Percentiles rank a stretch among this genome's conserved stretches.
phyloP scores from a whole-genome alignment of 23 red algal species.

The Gracilariopsis chorda region DNA sequence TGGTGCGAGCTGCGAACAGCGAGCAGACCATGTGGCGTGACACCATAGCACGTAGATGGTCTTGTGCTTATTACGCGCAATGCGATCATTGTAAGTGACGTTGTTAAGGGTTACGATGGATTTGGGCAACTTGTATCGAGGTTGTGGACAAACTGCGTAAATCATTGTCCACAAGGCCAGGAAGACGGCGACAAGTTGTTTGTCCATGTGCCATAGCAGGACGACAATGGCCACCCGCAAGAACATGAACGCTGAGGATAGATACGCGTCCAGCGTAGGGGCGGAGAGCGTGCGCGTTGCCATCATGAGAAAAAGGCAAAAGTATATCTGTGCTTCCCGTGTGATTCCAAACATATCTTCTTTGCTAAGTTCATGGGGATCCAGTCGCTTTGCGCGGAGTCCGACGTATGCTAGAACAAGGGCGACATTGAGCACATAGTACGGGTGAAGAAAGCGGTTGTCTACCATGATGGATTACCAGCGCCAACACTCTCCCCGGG shows the following conservation, averaged over 20 bases:
- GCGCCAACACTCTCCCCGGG: too few relatives aligned
- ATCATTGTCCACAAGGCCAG: slow-evolving; percentile 40
- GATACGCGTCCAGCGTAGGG: slow-evolving; percentile 62
- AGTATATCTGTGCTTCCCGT: slow-evolving; percentile 72
- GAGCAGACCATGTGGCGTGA: slow-evolving; percentile 76
- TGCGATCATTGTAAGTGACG: slow-evolving; percentile 53
- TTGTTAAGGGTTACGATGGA: slow-evolving; percentile 44
- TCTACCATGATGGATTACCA: background rate
- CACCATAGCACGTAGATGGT: slow-evolving; percentile 65
- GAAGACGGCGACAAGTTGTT: slow-evolving; percentile 26
- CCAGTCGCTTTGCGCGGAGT: slow-evolving; percentile 60
- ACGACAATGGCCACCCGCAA: slow-evolving; percentile 48
- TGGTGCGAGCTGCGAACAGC: slow-evolving; percentile 77
- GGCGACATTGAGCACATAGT: slow-evolving; percentile 61
- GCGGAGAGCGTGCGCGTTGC: slow-evolving; percentile 52
- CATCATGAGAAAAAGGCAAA: slow-evolving; percentile 37
- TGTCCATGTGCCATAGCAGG: slow-evolving; percentile 50
- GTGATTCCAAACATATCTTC: slow-evolving; percentile 69
- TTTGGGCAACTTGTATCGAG: slow-evolving; percentile 29
- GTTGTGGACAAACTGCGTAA: slow-evolving; percentile 61
- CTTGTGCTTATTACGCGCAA: slow-evolving; percentile 44
- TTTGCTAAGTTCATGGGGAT: background rate
- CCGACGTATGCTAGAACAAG: slow-evolving; percentile 50
- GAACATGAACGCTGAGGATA: slow-evolving; percentile 59
- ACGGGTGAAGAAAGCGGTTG: slow-evolving; percentile 51